Evolutionary conservation across 73 alveolate genomes (phyloP).

Genomic region (Paramecium pentaurelia): DNA sequence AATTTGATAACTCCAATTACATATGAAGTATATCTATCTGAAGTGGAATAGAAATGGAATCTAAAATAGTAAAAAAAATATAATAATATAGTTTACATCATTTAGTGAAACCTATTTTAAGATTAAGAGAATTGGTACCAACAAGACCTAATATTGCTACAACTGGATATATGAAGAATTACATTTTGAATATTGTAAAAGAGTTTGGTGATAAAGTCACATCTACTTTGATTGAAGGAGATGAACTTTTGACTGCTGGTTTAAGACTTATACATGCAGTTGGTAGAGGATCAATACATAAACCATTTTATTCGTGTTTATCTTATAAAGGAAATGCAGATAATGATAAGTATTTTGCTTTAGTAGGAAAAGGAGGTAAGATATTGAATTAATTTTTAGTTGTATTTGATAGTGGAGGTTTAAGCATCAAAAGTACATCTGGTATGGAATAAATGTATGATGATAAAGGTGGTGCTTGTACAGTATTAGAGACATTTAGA

Average conservation of each 20-base stretch:
- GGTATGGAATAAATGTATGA: conserved; percentile 74
- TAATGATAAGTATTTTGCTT: not conserved
- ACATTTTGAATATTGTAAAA: not conserved
- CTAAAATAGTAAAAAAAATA: not conserved
- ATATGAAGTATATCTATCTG: not conserved
- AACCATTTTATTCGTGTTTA: not conserved
- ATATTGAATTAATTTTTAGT: not conserved
- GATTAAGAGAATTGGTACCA: not conserved
- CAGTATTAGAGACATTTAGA: conserved; percentile 72
- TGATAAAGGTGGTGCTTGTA: conserved; percentile 84
- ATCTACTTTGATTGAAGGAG: not conserved
- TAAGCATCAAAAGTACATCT: not conserved
- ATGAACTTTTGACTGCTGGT: not conserved
- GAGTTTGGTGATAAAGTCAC: not conserved
- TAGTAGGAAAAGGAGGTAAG: conserved; percentile 25
- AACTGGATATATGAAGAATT: not conserved
- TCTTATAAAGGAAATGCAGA: not conserved
- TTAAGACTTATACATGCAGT: not conserved
- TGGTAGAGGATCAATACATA: not conserved
- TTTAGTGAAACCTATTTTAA: not conserved
- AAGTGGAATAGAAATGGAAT: not conserved
- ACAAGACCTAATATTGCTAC: not conserved
- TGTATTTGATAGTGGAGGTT: not conserved
- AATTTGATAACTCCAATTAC: not conserved
- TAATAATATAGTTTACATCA: not conserved